These are phyloP conservation scores for Medicago lupulina DNA, from an alignment of 306 rosid species.

Conservation along the genomic window DNA sequence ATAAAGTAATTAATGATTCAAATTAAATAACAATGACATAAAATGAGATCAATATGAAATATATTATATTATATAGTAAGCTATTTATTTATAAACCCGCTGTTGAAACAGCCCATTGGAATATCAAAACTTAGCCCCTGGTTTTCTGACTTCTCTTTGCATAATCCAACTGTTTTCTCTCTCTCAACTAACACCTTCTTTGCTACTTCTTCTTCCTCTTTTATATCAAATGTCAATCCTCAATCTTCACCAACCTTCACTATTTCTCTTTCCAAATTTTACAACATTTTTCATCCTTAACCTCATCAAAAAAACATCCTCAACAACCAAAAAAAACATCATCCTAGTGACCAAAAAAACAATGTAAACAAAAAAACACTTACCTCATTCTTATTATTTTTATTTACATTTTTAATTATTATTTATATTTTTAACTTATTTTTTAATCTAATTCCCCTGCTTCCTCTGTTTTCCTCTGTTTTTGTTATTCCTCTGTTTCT, in stretches of 20 bases:
- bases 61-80: neutral
- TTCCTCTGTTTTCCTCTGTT: constrained; percentile 23
- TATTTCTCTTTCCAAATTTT: constrained; percentile 43
- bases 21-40: neutral
- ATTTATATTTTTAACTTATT: neutral
- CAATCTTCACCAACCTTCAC: constrained; percentile 47
- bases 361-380: neutral
- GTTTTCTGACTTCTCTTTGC: constrained; percentile 67
- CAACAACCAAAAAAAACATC: neutral
- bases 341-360: neutral
- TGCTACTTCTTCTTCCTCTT: constrained; percentile 47
- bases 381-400: constrained; percentile 19
- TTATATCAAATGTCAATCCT: constrained; percentile 58
- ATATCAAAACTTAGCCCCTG: constrained; percentile 90
- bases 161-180: constrained; percentile 65
- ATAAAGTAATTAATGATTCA: neutral
- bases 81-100: constrained; percentile 60
- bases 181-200: constrained; percentile 60
- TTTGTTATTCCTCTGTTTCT: constrained; percentile 8
- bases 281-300: constrained; percentile 33
- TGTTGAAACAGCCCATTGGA: constrained; percentile 99
- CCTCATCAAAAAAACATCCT: constrained; percentile 6
- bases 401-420: neutral
- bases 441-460: neutral
- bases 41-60: constrained; percentile 1